These are phyloP conservation scores for Suhomyces atakaporum DNA, from an alignment of 1,139 yeast genomes.

Conservation along the genomic window DNA sequence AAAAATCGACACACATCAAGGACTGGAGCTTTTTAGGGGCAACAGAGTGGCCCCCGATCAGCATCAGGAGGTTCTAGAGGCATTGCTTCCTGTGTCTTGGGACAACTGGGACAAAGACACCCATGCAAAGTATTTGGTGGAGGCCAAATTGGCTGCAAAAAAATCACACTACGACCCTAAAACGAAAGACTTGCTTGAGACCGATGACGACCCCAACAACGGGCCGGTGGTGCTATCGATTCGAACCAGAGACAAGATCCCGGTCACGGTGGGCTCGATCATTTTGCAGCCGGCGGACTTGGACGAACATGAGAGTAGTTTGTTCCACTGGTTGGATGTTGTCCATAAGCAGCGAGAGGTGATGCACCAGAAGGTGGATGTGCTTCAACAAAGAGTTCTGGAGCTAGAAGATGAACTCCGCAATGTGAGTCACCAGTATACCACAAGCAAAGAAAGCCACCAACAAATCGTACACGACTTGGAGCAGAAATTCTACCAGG, in stretches of 20 bases:
- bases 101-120: slow-evolving; percentile 6
- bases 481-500: slow-evolving; percentile 38
- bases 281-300: slow-evolving; percentile 20
- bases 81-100: slow-evolving; percentile 12
- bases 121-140: slow-evolving; percentile 3
- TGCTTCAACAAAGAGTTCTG: slow-evolving; percentile 9
- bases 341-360: slow-evolving; percentile 19
- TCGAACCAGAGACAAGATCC: slow-evolving; percentile 26
- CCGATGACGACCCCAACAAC: slow-evolving; percentile 20
- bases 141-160: slow-evolving; percentile 8
- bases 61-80: too few relatives aligned
- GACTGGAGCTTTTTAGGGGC: slow-evolving; percentile 7
- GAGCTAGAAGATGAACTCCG: slow-evolving; percentile 13
- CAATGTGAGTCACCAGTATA: slow-evolving; percentile 20
- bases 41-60: too few relatives aligned
- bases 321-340: slow-evolving; percentile 34
- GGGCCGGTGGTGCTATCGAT: slow-evolving; percentile 21
- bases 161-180: slow-evolving; percentile 18
- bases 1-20: slow-evolving; percentile 9
- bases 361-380: slow-evolving; percentile 9
- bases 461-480: slow-evolving; percentile 32
- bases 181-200: slow-evolving; percentile 20
- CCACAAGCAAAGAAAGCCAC: slow-evolving; percentile 26
- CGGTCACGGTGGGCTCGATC: slow-evolving; percentile 29
- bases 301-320: slow-evolving; percentile 18